phyloP scores from a whole-genome alignment of 2,329 filamentous ascomycete genomes.

The Fusarium pseudocircinatum region DNA sequence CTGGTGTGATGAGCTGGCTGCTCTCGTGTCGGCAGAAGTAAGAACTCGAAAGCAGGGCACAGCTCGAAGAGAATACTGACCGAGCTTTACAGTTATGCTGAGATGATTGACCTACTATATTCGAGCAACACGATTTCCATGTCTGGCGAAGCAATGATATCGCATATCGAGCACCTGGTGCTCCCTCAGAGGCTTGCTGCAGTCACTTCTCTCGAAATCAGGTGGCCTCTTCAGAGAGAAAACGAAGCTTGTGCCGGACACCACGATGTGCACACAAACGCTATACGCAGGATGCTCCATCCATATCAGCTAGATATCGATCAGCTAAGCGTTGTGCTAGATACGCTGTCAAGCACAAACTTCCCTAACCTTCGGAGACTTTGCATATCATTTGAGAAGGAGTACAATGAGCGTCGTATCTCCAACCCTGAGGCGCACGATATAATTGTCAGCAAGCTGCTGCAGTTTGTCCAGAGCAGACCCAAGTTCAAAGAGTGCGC shows the following conservation, averaged over 20 bases:
- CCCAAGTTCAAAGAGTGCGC: neutral
- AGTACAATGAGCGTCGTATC: neutral
- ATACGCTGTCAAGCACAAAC: neutral
- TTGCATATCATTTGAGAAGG: neutral
- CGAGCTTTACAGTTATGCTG: neutral
- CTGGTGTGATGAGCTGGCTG: neutral
- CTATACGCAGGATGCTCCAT: neutral
- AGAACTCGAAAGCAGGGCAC: neutral
- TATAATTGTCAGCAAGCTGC: neutral
- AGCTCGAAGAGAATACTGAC: neutral
- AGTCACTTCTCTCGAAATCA: neutral
- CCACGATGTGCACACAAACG: neutral
- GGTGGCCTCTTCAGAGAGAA: neutral
- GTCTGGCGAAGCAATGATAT: neutral
- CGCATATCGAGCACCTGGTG: neutral
- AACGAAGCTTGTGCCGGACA: neutral
- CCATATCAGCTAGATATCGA: neutral
- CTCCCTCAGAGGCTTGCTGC: neutral
- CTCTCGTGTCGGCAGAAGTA: constrained; percentile 21
- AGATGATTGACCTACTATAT: constrained; percentile 3
- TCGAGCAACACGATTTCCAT: neutral
- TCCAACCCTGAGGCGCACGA: neutral
- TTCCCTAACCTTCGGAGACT: neutral
- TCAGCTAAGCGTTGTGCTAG: neutral
- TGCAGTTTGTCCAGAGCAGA: neutral